Evolutionary conservation across 805 yeast species (phyloP).

Genomic region (Spathaspora passalidarum): DNA sequence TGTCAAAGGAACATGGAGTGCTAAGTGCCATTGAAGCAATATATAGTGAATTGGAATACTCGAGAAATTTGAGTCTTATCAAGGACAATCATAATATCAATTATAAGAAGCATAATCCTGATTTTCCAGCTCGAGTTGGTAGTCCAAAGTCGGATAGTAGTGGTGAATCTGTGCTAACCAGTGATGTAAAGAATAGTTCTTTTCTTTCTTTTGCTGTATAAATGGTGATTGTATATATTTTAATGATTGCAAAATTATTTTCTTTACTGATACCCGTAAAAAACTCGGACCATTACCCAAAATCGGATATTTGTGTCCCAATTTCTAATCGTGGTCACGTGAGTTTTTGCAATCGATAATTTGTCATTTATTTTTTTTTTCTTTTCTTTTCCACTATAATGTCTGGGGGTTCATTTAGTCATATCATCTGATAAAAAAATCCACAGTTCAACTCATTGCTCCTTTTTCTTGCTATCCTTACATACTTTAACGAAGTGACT

Average conservation of each 20-base stretch:
- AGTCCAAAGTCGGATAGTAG: slow-evolving; percentile 16
- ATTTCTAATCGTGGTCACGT: not conserved
- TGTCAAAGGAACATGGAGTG: slow-evolving; percentile 79
- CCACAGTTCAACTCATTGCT: not conserved
- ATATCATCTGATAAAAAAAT: not conserved
- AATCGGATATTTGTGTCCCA: no score
- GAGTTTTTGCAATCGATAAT: slow-evolving; percentile 2
- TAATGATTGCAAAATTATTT: not conserved
- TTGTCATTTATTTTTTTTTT: not conserved
- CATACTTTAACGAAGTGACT: not conserved
- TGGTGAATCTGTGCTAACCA: slow-evolving; percentile 5
- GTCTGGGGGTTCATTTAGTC: not conserved
- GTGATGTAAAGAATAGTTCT: not conserved
- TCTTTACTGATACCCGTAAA: not conserved
- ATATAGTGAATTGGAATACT: slow-evolving; percentile 78
- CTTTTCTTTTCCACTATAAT: not conserved
- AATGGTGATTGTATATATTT: not conserved
- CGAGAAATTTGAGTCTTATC: slow-evolving; percentile 49
- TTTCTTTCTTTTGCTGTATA: not conserved
- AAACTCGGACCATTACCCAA: no score
- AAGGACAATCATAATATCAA: slow-evolving; percentile 20
- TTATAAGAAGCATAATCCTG: slow-evolving; percentile 15
- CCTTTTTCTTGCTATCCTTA: not conserved
- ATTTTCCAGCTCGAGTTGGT: slow-evolving; percentile 6
- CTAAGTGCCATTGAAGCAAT: slow-evolving; percentile 69